These are phyloP conservation scores for Parmelia sp. DNA, from an alignment of 495 filamentous ascomycete genomes.

Conservation along the genomic window DNA sequence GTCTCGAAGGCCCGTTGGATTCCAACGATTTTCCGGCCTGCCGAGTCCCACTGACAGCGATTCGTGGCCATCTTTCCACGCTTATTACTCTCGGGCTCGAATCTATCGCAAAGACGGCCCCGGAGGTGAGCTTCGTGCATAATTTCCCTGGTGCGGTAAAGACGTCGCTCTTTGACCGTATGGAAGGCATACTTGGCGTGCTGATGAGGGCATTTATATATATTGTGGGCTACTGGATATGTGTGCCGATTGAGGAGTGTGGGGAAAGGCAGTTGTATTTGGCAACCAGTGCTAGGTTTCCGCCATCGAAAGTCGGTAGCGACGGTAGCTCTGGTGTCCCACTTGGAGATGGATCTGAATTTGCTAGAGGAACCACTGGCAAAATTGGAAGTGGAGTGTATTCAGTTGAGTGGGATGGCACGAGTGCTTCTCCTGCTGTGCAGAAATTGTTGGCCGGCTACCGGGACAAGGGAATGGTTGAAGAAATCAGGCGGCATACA, in stretches of 20 bases:
- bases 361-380: constrained; percentile 39
- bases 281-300: constrained; percentile 46
- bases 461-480: constrained; percentile 4
- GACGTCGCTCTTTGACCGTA: constrained; percentile 20
- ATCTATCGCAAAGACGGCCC: constrained; percentile 29
- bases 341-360: constrained; percentile 6
- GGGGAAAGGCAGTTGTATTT: constrained; percentile 51
- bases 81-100: constrained; percentile 33
- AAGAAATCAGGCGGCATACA: constrained; percentile 6
- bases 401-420: constrained; percentile 38
- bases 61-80: constrained; percentile 29
- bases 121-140: constrained; percentile 34
- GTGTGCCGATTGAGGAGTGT: constrained; percentile 37
- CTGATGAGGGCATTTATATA: constrained; percentile 9
- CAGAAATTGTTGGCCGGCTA: constrained; percentile 9
- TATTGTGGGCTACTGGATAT: constrained; percentile 23
- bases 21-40: constrained; percentile 38
- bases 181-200: not conserved
- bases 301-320: constrained; percentile 26
- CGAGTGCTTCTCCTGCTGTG: constrained; percentile 6
- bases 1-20: constrained; percentile 46
- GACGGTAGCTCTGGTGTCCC: constrained; percentile 27
- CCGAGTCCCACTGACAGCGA: constrained; percentile 26
- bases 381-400: constrained; percentile 46
- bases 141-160: constrained; percentile 37